Evolutionary conservation across 2,329 filamentous ascomycete species (phyloP).

Genomic region (Juglanconis oblonga): DNA sequence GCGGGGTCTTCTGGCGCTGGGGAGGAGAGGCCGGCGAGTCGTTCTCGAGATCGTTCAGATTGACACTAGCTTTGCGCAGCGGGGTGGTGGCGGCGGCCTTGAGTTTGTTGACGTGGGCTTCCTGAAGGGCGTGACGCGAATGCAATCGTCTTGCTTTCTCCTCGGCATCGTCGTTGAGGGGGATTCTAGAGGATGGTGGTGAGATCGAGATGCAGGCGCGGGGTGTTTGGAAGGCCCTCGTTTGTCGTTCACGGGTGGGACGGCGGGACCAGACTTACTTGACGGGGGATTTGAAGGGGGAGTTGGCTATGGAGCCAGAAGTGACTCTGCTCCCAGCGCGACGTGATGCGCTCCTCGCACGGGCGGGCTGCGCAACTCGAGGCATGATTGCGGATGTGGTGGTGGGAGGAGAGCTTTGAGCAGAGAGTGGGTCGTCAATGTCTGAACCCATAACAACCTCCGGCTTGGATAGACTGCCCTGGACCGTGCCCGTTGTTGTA

Average conservation of each 20-base stretch:
- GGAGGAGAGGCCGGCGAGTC: conserved; percentile 54
- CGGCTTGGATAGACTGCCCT: background rate
- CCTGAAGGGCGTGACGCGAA: conserved; percentile 82
- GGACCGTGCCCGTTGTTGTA: background rate
- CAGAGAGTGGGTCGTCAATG: conserved; percentile 9
- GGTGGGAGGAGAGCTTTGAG: conserved; percentile 18
- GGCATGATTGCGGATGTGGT: conserved; percentile 42
- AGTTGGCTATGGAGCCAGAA: conserved; percentile 44
- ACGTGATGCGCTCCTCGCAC: conserved; percentile 37
- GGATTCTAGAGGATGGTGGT: conserved; percentile 59
- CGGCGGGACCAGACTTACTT: conserved; percentile 46
- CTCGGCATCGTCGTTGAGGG: conserved; percentile 89
- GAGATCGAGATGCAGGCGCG: background rate
- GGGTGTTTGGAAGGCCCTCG: background rate
- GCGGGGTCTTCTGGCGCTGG: conserved; percentile 44
- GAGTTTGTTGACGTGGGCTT: conserved; percentile 89
- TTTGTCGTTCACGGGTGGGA: conserved; percentile 5
- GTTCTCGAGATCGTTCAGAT: conserved; percentile 58
- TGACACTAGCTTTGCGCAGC: conserved; percentile 63
- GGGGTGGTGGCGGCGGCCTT: conserved; percentile 71
- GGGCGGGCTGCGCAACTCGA: conserved; percentile 55
- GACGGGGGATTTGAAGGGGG: conserved; percentile 55
- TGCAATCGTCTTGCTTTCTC: conserved; percentile 88
- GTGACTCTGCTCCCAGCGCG: conserved; percentile 38
- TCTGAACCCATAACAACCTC: conserved; percentile 10